phyloP scores from a whole-genome alignment of 495 filamentous ascomycete species.

The Lasiosphaeriaceae sp. region DNA sequence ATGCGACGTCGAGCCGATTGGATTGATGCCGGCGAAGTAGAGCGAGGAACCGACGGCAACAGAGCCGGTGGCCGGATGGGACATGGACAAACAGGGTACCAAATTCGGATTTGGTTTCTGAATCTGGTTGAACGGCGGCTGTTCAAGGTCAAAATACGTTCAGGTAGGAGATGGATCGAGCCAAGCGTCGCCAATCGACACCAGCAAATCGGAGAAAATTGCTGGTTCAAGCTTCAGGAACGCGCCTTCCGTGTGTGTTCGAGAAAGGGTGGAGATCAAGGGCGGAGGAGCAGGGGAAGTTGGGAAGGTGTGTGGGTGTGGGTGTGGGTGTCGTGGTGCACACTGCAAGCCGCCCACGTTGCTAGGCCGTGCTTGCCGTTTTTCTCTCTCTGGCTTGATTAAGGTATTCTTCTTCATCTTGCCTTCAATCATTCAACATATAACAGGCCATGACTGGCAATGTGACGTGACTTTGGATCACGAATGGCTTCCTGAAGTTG shows the following conservation, averaged over 20 bases:
- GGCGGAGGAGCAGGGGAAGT: not conserved
- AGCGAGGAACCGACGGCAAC: constrained; percentile 13
- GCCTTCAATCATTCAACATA: too few species aligned
- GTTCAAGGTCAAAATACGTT: not conserved
- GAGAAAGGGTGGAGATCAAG: not conserved
- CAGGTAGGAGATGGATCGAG: not conserved
- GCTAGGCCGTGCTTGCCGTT: too few species aligned
- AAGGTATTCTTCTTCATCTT: too few species aligned
- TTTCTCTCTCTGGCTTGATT: too few species aligned
- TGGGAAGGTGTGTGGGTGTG: not conserved
- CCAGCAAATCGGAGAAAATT: constrained; percentile 22
- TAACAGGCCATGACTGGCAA: not conserved
- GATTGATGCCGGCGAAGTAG: too few species aligned
- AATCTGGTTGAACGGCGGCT: not conserved
- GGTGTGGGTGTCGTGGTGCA: too few species aligned
- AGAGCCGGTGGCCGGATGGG: constrained; percentile 8
- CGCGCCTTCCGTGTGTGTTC: not conserved
- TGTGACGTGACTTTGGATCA: not conserved
- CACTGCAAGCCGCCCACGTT: too few species aligned
- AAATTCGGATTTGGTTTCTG: not conserved
- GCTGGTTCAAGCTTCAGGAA: constrained; percentile 1
- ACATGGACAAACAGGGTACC: too few species aligned
- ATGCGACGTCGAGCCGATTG: too few species aligned
- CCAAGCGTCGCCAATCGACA: not conserved
- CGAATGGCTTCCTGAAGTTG: too few species aligned